Base-by-base conservation (phyloP, 179 eudicot species). In the Sideroxylon spinosum region DNA sequence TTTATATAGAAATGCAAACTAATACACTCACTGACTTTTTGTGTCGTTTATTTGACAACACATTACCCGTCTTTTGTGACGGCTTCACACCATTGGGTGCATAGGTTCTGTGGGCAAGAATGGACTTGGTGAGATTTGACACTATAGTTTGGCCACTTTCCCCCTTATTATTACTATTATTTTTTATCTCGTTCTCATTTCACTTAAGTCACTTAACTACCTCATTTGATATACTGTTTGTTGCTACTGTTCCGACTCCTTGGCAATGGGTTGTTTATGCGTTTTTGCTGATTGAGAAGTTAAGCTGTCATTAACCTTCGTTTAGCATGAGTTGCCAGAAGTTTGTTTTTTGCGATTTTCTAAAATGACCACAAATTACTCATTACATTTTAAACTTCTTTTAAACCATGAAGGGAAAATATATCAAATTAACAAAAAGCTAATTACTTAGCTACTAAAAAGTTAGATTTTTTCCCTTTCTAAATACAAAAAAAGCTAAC, bases 71-170 rank as follows among this genome's bases (percentile, higher is more conserved):
- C 65, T 55, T 28, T 9, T 48, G 44, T 52, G 60, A 20, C n/a
- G 22, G 44, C 17, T 63, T 16, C 37, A 23, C 60, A 23, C 16
- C 8, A 37, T 10, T 74, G 16, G 6, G 29, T 37, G 55, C 8
- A 46, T 71, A 32, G 53, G n/a, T 74, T n/a, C 61, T 74, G 67
- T 48, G 22, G 16, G 17, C 6, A 69, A 69, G 26, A 25, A 23
- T 37, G 26, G 53, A 20, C 76, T 37, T 59, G 76, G 67, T 74
- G 48, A 74, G 29, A 32, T 57, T 71, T 56, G 63, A n/a, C 28
- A 29, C 5, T 7, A 6, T 6, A 11, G 17, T 56, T 29, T 16
- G 20, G 5, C 64, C 11, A 23, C 23, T 29, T n/a, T 13, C 19
- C 55, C 49, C 55, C 60, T 32, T 57, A 37, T 37, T 37, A 3